These are phyloP conservation scores for Elaeis oleifera DNA, from an alignment of 202 grass and related monocot genomes.

Conservation along the genomic window DNA sequence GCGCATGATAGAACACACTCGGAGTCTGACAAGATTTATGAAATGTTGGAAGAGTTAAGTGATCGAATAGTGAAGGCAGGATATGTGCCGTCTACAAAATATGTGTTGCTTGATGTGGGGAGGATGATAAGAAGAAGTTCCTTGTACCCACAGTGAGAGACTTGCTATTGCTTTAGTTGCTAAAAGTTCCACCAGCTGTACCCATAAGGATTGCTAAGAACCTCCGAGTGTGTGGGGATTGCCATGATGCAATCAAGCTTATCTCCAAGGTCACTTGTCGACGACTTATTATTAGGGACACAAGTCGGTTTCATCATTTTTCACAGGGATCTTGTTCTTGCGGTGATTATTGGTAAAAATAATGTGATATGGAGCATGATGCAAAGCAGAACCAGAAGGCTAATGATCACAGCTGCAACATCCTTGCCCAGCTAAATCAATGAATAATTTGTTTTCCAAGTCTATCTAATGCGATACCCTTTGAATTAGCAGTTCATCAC, in stretches of 20 bases:
- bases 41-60: slow-evolving; percentile 9
- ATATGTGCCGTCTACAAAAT: slow-evolving; percentile 11
- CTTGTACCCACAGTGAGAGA: slow-evolving; percentile 19
- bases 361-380: not conserved
- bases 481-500: no score
- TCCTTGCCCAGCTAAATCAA: no score
- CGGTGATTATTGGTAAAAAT: slow-evolving; percentile 14
- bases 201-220: slow-evolving; percentile 15
- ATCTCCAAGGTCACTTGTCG: slow-evolving; percentile 9
- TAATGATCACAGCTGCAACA: no score
- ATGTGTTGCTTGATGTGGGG: slow-evolving; percentile 13
- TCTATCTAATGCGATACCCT: no score
- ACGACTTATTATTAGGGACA: slow-evolving; percentile 6
- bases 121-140: slow-evolving; percentile 15
- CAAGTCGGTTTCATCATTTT: slow-evolving; percentile 17
- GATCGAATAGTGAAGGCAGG: slow-evolving; percentile 7
- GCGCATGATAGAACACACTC: slow-evolving; percentile 11
- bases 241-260: slow-evolving; percentile 17
- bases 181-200: not conserved
- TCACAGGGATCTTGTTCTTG: slow-evolving; percentile 11
- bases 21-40: slow-evolving; percentile 15
- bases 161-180: slow-evolving; percentile 16
- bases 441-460: no score
- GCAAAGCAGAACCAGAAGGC: not conserved
- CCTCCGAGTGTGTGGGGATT: slow-evolving; percentile 11